Evolutionary conservation across 106 monocot species (phyloP).

Genomic region (Platanthera zijinensis): DNA sequence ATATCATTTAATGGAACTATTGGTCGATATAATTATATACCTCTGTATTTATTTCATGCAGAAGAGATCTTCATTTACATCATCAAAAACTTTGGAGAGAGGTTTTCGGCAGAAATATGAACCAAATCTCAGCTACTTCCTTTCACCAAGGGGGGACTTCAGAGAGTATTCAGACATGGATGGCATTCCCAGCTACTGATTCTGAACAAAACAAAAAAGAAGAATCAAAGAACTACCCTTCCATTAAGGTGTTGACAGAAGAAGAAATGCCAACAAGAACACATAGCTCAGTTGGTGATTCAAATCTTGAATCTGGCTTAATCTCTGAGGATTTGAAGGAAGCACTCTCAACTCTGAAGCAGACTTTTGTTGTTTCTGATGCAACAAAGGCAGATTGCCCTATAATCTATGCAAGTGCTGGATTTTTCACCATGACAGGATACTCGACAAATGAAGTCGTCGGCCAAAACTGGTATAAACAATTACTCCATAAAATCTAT

Average conservation of each 20-base stretch:
- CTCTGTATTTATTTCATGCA: too few relatives aligned
- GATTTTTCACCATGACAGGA: slow-evolving; percentile 74
- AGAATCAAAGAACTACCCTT: slow-evolving; percentile 11
- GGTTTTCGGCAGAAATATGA: too few relatives aligned
- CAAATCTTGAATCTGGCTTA: slow-evolving; percentile 12
- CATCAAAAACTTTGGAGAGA: too few relatives aligned
- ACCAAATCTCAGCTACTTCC: too few relatives aligned
- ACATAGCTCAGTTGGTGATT: slow-evolving; percentile 6
- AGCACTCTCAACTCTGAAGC: slow-evolving; percentile 59
- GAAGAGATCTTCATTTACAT: too few relatives aligned
- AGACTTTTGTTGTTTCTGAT: slow-evolving; percentile 83
- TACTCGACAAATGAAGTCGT: slow-evolving; percentile 54
- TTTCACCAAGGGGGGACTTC: too few relatives aligned
- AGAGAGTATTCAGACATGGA: slow-evolving; percentile 30
- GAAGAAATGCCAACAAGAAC: not conserved
- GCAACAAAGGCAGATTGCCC: slow-evolving; percentile 70
- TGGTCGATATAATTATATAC: too few relatives aligned
- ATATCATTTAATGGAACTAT: too few relatives aligned
- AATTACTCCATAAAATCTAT: too few relatives aligned
- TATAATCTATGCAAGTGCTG: slow-evolving; percentile 64
- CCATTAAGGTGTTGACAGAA: not conserved
- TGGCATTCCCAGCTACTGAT: slow-evolving; percentile 32
- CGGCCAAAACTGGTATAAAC: slow-evolving; percentile 56
- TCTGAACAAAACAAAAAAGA: not conserved
- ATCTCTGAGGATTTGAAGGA: slow-evolving; percentile 63